Conservation (phyloP, 345 rosid species). For the Salix viminalis region DNA sequence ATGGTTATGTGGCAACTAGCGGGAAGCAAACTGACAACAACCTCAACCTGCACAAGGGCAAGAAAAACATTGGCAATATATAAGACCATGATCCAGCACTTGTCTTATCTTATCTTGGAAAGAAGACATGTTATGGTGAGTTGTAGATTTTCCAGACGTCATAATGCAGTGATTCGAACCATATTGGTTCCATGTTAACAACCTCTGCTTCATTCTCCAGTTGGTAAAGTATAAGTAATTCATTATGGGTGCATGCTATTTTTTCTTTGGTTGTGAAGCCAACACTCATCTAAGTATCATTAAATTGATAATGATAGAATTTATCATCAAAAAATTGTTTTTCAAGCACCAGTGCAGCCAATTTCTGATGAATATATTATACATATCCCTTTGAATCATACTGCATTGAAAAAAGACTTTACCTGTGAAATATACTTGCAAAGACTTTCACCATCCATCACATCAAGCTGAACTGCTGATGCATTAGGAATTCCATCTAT, state of each 20-base stretch:
- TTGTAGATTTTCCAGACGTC: neutral
- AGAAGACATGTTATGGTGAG: neutral
- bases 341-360: neutral
- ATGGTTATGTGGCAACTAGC: slow-evolving; percentile 60
- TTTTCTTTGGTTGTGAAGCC: neutral
- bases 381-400: neutral
- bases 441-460: slow-evolving; percentile 62
- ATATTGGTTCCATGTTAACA: neutral
- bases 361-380: neutral
- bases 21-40: slow-evolving; percentile 83
- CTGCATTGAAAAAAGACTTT: slow-evolving; percentile 2
- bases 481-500: slow-evolving; percentile 73
- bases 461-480: slow-evolving; percentile 69
- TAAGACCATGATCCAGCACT: neutral
- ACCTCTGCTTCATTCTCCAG: neutral
- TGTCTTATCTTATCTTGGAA: no score
- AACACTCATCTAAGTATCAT: neutral
- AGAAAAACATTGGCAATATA: neutral
- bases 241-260: neutral
- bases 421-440: slow-evolving; percentile 71
- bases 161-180: neutral
- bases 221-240: neutral
- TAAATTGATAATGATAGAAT: neutral
- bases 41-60: slow-evolving; percentile 60
- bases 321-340: neutral